Evolutionary conservation across 805 yeast species (phyloP).

Genomic region (Danielozyma ontarioensis): DNA sequence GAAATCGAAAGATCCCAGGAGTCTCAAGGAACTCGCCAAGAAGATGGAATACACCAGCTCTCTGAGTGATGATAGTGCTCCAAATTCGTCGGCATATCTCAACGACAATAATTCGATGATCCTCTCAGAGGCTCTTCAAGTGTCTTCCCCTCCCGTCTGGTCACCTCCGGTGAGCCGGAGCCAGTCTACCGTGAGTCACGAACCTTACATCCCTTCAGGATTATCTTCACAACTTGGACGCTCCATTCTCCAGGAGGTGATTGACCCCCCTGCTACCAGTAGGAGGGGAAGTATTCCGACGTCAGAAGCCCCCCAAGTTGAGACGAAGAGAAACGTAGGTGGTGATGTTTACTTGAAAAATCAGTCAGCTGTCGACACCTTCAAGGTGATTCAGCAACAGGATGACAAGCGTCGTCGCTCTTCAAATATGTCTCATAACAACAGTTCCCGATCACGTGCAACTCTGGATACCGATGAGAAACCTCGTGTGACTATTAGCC

Average conservation of each 20-base stretch:
- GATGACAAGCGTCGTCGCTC: constrained; percentile 35
- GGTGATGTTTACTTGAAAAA: constrained; percentile 40
- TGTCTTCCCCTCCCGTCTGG: constrained; percentile 9
- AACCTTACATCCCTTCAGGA: too few relatives aligned
- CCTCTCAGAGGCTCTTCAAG: constrained; percentile 24
- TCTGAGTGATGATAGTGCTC: constrained; percentile 10
- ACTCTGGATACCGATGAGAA: not conserved
- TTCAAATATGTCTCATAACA: constrained; percentile 14
- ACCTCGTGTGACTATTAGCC: not conserved
- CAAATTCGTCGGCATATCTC: constrained; percentile 10
- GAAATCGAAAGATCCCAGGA: constrained; percentile 17
- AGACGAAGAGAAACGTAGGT: constrained; percentile 41
- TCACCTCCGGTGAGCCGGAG: constrained; percentile 1
- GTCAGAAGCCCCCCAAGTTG: constrained; percentile 39
- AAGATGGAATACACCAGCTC: constrained; percentile 16
- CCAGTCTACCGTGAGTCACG: not conserved
- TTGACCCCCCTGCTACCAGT: constrained; percentile 19
- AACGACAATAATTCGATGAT: constrained; percentile 22
- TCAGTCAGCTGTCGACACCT: constrained; percentile 38
- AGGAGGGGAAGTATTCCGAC: constrained; percentile 15
- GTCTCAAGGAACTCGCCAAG: constrained; percentile 14
- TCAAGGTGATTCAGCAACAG: constrained; percentile 37
- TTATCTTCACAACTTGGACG: constrained; percentile 9
- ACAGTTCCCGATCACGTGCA: not conserved
- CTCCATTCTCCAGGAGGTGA: constrained; percentile 26